Evolutionary conservation across 2,329 filamentous ascomycete species (phyloP), one percentile per base, ranked within the genome.

Genomic region (Penicillium sp.): DNA sequence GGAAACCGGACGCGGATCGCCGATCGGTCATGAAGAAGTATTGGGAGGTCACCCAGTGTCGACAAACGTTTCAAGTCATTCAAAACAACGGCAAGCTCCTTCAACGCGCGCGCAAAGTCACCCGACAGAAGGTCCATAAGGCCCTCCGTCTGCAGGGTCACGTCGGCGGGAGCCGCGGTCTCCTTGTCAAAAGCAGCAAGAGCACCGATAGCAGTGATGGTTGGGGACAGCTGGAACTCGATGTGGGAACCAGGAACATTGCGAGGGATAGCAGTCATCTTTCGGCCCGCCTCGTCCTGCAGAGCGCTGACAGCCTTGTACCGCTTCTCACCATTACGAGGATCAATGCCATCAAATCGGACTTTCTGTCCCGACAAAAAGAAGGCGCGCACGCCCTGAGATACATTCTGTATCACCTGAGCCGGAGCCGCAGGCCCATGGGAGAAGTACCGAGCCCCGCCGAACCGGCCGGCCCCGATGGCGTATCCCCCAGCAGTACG

Each of bases 371-470:
- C 93, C 0, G 86, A 89, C n/a, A 95, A 76, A 69, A 87, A 84
- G 68, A 98, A 96, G 9, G 89, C 90, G 38, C 93, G 82, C 58
- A 97, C 83, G 4, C 89, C 93, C 54, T 89, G 83, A 9, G 88
- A 94, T n/a, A 96, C 91, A 67, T 95, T 95, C 65, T 93, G 86
- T 36, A 97, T 80, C 32, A 97, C 88, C 64, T 97, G 87, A 1
- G 90, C 88, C 26, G 88, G 89, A 6, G 84, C 80, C 7, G 87
- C 84, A 1, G 91, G 88, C 1, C 82, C 80, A 68, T 96, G 90
- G 1, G 88, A 94, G 70, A 97, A 97, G 72, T 91, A 91, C 51
- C 91, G 79, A 16, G 83, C 81, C 30, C 84, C 86, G 51, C 86
- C 81, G 43, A 80, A 64, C 32, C 82, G 76, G 20, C 83, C 84